Percentiles rank a stretch among this genome's conserved stretches.
These are phyloP conservation scores for Cladosporium austrohemisphaericum DNA, from an alignment of 2,329 filamentous ascomycete species.

Conservation along the genomic window DNA sequence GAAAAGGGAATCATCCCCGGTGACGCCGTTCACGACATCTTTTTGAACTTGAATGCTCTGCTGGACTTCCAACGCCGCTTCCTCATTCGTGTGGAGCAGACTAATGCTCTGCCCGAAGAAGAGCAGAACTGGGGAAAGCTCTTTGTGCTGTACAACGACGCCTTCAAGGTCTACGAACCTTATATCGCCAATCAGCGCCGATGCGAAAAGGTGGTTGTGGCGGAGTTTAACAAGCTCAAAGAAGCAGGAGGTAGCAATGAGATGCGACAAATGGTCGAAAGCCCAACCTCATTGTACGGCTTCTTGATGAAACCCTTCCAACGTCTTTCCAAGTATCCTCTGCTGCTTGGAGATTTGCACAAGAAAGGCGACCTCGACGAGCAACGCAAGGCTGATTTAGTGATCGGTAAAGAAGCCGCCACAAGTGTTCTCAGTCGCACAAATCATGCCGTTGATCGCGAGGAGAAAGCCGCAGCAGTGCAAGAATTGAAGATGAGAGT, in stretches of 20 bases:
- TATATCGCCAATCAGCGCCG: slow-evolving; percentile 96
- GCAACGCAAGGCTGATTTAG: slow-evolving; percentile 66
- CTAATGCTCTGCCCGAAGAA: slow-evolving; percentile 73
- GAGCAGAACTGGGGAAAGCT: slow-evolving; percentile 93
- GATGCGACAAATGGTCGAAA: slow-evolving; percentile 71
- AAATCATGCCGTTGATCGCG: slow-evolving; percentile 85
- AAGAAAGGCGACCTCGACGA: slow-evolving; percentile 77
- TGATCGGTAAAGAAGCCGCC: slow-evolving; percentile 73
- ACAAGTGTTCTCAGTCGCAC: slow-evolving; percentile 78
- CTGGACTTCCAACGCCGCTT: slow-evolving; percentile 95
- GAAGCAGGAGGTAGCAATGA: slow-evolving; percentile 62
- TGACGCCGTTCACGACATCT: slow-evolving; percentile 89
- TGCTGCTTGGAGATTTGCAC: slow-evolving; percentile 80
- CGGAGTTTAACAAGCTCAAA: slow-evolving; percentile 82
- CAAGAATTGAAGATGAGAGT: slow-evolving; percentile 77
- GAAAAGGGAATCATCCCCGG: slow-evolving; percentile 83
- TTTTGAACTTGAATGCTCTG: slow-evolving; percentile 91
- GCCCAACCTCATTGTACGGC: slow-evolving; percentile 81
- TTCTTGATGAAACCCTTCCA: slow-evolving; percentile 97
- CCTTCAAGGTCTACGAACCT: slow-evolving; percentile 89
- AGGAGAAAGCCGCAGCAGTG: slow-evolving; percentile 77
- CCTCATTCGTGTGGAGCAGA: slow-evolving; percentile 91
- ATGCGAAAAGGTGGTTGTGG: slow-evolving; percentile 77
- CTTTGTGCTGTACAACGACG: slow-evolving; percentile 78
- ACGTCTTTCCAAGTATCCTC: slow-evolving; percentile 86